phyloP scores from a whole-genome alignment of 2,329 filamentous ascomycete species.

The Apiospora pterosperma region DNA sequence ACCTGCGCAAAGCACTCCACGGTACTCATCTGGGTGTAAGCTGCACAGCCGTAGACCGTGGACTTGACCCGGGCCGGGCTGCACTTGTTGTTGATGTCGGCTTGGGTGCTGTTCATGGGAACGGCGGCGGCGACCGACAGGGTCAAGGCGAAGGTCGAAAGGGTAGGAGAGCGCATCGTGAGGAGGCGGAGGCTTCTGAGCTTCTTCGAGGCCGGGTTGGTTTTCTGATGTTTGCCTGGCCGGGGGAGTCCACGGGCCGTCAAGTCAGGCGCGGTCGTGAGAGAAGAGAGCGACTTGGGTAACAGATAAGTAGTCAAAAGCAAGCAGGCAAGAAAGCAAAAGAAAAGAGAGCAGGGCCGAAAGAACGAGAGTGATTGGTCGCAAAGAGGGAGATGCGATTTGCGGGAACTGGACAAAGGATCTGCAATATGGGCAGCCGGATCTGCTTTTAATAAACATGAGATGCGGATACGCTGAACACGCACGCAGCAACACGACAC shows the following conservation, averaged over 20 bases:
- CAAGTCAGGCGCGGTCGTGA: not conserved
- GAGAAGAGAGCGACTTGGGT: not conserved
- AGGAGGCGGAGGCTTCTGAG: not conserved
- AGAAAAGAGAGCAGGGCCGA: not conserved
- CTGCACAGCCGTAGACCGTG: constrained; percentile 1
- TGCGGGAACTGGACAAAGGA: not conserved
- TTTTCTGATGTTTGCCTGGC: not conserved
- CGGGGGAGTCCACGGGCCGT: not conserved
- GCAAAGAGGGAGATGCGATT: not conserved
- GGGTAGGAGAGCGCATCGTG: not conserved
- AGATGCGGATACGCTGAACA: not conserved
- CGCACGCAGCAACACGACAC: not conserved
- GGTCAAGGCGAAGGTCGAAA: not conserved
- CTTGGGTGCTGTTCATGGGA: not conserved
- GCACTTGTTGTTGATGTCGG: not conserved
- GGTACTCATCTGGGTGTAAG: not conserved
- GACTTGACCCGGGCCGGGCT: not conserved
- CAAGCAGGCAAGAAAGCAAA: not conserved
- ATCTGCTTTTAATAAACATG: constrained; percentile 1
- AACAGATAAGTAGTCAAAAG: not conserved
- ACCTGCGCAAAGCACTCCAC: constrained; percentile 3
- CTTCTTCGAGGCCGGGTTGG: not conserved
- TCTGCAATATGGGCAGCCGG: not conserved
- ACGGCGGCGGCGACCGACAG: not conserved
- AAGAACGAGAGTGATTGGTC: constrained; percentile 3